These are phyloP conservation scores for Aspergillus sp. DNA, from an alignment of 2,329 filamentous ascomycete genomes.

Conservation along the genomic window DNA sequence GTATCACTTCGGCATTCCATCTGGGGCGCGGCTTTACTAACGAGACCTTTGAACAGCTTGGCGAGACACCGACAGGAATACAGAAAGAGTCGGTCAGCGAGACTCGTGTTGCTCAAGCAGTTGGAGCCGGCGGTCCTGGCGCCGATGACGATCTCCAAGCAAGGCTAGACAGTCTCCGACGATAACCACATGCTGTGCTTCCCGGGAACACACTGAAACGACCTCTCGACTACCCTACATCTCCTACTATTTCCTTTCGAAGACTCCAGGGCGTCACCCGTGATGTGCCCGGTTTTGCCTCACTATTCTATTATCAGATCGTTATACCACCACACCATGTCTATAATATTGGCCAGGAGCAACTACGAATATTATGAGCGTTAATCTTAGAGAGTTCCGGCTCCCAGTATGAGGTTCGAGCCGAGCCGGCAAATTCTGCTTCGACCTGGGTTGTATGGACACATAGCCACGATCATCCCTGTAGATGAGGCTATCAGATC, in stretches of 20 bases:
- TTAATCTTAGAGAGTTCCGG: neutral
- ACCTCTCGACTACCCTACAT: neutral
- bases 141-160: constrained; percentile 91
- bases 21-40: constrained; percentile 24
- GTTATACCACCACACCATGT: neutral
- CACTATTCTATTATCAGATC: neutral
- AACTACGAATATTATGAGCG: neutral
- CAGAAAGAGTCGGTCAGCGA: constrained; percentile 75
- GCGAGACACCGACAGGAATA: constrained; percentile 84
- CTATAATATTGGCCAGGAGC: neutral
- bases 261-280: neutral
- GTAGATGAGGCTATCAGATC: neutral
- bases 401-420: neutral
- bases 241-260: neutral
- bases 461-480: neutral
- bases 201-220: neutral
- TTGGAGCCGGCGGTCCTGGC: constrained; percentile 60
- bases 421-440: neutral
- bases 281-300: neutral
- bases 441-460: neutral
- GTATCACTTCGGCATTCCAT: constrained; percentile 40
- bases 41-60: constrained; percentile 64
- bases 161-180: constrained; percentile 81
- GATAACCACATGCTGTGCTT: constrained; percentile 40
- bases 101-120: constrained; percentile 80